Evolutionary conservation across 108 stramenopile species (phyloP).

Genomic region (Nannochloropsis salina): DNA sequence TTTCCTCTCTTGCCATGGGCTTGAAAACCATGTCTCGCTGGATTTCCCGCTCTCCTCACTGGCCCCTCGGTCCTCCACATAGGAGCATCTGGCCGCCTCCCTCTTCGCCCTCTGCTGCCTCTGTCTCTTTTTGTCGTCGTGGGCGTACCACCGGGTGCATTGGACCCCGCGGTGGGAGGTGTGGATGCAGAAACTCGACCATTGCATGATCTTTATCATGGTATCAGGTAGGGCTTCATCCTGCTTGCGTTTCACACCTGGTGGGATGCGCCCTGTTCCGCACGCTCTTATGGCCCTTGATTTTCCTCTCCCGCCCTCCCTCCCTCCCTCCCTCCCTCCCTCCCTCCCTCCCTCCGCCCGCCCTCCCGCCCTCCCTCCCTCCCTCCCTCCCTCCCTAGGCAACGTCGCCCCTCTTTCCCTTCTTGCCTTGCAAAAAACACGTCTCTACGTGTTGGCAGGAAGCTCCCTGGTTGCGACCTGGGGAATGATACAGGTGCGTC

Average conservation of each 20-base stretch:
- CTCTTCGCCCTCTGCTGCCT: neutral
- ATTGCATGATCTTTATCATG: neutral
- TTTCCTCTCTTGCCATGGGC: neutral
- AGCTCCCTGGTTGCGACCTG: neutral
- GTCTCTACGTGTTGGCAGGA: neutral
- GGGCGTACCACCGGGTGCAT: neutral
- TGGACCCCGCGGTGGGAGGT: neutral
- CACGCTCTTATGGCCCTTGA: neutral
- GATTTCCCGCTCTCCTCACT: neutral
- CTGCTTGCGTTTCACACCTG: neutral
- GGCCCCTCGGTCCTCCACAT: neutral
- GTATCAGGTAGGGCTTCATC: neutral
- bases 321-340: constrained; percentile 2
- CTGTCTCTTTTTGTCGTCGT: neutral
- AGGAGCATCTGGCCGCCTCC: neutral
- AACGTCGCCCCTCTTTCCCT: neutral
- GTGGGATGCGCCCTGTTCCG: neutral
- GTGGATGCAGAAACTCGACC: neutral
- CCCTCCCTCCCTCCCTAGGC: neutral
- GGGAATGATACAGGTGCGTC: neutral
- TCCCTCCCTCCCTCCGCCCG: neutral
- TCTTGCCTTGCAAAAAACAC: neutral
- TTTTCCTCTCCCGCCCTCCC: neutral
- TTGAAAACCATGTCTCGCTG: neutral
- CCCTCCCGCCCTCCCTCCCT: neutral